Conservation (phyloP, 2,329 filamentous ascomycete species). For the Epichloe hybrida region DNA sequence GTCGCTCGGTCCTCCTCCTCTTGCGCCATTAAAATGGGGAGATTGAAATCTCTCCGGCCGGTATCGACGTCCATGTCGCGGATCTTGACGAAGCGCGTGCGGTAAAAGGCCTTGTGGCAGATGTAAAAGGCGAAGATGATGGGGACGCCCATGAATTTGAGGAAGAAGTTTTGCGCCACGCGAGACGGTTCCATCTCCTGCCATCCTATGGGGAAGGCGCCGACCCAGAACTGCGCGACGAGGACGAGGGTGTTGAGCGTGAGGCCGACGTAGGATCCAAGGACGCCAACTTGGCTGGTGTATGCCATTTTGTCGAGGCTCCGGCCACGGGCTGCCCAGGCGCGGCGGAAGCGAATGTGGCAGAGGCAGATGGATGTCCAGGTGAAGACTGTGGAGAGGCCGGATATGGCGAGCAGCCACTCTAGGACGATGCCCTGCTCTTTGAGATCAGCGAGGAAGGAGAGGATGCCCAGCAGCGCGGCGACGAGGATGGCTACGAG, state of each 20-base stretch:
- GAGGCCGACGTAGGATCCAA: slow-evolving; percentile 71
- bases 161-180: slow-evolving; percentile 56
- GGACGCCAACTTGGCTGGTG: slow-evolving; percentile 61
- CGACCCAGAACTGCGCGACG: slow-evolving; percentile 77
- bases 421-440: slow-evolving; percentile 52
- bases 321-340: slow-evolving; percentile 60
- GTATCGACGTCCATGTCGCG: slow-evolving; percentile 79
- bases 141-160: slow-evolving; percentile 56
- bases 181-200: slow-evolving; percentile 25
- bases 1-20: slow-evolving; percentile 58
- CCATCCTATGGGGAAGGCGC: slow-evolving; percentile 59
- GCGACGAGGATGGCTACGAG: slow-evolving; percentile 59
- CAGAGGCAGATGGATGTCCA: slow-evolving; percentile 79
- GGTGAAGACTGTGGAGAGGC: slow-evolving; percentile 61
- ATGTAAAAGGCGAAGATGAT: slow-evolving; percentile 54
- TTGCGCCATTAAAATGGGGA: slow-evolving; percentile 64
- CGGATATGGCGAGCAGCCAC: slow-evolving; percentile 69
- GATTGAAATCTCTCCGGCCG: slow-evolving; percentile 71
- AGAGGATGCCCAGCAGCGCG: slow-evolving; percentile 55
- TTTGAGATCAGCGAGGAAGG: slow-evolving; percentile 55
- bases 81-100: slow-evolving; percentile 51
- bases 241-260: slow-evolving; percentile 63
- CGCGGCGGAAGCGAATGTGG: slow-evolving; percentile 79
- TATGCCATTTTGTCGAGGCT: slow-evolving; percentile 69
- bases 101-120: slow-evolving; percentile 61